Evolutionary conservation across 148 eudicot species (phyloP).

Genomic region (Vaccinium macrocarpon): DNA sequence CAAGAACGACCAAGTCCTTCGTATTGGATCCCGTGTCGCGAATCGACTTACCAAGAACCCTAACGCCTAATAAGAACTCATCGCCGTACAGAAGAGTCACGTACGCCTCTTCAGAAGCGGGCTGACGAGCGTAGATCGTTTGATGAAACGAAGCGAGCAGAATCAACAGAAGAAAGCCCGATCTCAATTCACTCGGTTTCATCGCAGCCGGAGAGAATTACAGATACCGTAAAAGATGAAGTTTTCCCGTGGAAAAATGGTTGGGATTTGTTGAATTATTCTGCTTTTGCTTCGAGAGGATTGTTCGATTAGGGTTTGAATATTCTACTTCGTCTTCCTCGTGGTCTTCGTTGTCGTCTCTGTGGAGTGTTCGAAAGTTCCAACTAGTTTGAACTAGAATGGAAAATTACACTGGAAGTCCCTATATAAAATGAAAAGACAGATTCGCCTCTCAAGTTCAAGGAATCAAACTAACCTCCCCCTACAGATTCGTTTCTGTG

Average conservation of each 20-base stretch:
- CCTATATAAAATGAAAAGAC: not conserved
- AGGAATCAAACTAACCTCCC: not conserved
- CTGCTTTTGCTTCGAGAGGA: not conserved
- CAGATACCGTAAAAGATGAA: not conserved
- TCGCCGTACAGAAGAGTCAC: slow-evolving; percentile 90
- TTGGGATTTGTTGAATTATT: not conserved
- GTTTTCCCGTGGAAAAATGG: not conserved
- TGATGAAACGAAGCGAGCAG: slow-evolving; percentile 25
- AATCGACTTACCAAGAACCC: slow-evolving; percentile 84
- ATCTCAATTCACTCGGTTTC: slow-evolving; percentile 33
- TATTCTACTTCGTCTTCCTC: not conserved
- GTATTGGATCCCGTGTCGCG: slow-evolving; percentile 52
- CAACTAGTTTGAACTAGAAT: not conserved
- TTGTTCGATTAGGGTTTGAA: not conserved
- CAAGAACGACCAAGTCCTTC: slow-evolving; percentile 82
- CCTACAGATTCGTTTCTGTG: too few species aligned
- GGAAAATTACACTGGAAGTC: not conserved
- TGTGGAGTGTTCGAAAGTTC: not conserved
- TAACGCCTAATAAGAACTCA: slow-evolving; percentile 79
- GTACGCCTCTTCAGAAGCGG: slow-evolving; percentile 58
- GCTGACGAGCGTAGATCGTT: slow-evolving; percentile 24
- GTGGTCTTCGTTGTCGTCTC: slow-evolving; percentile 5
- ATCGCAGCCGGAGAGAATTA: slow-evolving; percentile 25
- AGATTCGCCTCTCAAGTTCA: not conserved
- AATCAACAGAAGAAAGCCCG: slow-evolving; percentile 35